phyloP scores from a whole-genome alignment of 2,329 filamentous ascomycete species.

The Aspergillus japonicus region DNA sequence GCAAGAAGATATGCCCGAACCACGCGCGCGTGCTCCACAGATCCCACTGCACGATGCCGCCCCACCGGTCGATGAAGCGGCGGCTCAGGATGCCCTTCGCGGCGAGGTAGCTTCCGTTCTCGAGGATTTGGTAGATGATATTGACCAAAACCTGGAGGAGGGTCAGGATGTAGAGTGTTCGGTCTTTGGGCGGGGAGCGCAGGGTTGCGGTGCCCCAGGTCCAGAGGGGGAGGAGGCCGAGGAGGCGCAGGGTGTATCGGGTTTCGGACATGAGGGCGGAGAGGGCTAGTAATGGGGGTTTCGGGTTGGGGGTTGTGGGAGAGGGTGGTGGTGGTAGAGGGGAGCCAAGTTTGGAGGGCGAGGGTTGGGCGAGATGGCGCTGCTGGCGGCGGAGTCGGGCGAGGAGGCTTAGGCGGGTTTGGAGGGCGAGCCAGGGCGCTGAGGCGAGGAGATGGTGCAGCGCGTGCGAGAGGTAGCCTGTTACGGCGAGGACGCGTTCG shows the following conservation, averaged over 20 bases:
- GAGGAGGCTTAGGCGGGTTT: constrained; percentile 47
- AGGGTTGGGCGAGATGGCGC: neutral
- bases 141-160: constrained; percentile 68
- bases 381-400: constrained; percentile 29
- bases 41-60: constrained; percentile 61
- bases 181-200: constrained; percentile 44
- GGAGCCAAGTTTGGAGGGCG: constrained; percentile 2
- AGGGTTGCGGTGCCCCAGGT: constrained; percentile 68
- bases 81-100: constrained; percentile 66
- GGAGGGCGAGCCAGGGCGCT: constrained; percentile 41
- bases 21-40: constrained; percentile 77
- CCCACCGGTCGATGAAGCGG: constrained; percentile 39
- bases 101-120: constrained; percentile 79
- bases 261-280: constrained; percentile 50
- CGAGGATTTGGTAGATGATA: constrained; percentile 71
- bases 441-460: constrained; percentile 61
- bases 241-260: constrained; percentile 57
- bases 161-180: constrained; percentile 53
- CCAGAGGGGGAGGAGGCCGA: constrained; percentile 72
- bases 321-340: constrained; percentile 19
- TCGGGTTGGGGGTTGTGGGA: constrained; percentile 24
- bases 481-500: constrained; percentile 66
- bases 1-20: constrained; percentile 73
- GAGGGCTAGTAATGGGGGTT: constrained; percentile 48
- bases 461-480: constrained; percentile 66